Evolutionary conservation across 1,284 basidiomycete genomes (phyloP).

Genomic region (Neotropicomus parvogracilis): DNA sequence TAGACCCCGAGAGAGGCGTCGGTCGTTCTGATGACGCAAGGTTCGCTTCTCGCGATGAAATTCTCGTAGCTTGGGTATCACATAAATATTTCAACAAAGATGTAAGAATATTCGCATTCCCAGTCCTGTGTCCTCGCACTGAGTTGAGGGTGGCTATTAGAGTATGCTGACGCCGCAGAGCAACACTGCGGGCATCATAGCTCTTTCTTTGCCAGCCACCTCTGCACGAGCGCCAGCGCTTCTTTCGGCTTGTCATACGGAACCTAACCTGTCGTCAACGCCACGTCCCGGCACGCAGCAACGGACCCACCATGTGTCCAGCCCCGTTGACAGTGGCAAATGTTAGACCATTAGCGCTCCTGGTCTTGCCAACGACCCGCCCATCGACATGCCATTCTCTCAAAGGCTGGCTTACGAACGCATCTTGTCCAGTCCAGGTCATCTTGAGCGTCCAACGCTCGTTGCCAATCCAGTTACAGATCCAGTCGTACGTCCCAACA

Average conservation of each 20-base stretch:
- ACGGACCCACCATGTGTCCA: constrained; percentile 58
- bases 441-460: constrained; percentile 59
- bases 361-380: constrained; percentile 51
- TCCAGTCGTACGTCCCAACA: constrained; percentile 41
- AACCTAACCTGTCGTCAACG: constrained; percentile 38
- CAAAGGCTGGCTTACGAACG: constrained; percentile 45
- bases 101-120: too few relatives aligned
- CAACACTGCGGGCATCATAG: constrained; percentile 20
- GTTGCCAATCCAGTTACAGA: constrained; percentile 24
- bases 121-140: too few relatives aligned
- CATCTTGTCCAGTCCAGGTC: constrained; percentile 60
- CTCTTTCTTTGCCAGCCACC: constrained; percentile 46
- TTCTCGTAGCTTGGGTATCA: background rate
- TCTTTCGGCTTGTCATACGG: constrained; percentile 59
- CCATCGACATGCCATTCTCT: constrained; percentile 55
- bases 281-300: background rate
- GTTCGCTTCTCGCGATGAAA: background rate
- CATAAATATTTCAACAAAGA: too few relatives aligned
- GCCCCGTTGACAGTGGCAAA: constrained; percentile 59
- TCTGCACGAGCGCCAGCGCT: constrained; percentile 48
- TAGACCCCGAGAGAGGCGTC: too few relatives aligned
- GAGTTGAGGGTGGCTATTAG: too few relatives aligned
- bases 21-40: background rate
- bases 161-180: too few relatives aligned
- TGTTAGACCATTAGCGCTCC: constrained; percentile 56